Conservation (phyloP, 108 stramenopile genomes). For the Pseudonitzschia multistriata region DNA sequence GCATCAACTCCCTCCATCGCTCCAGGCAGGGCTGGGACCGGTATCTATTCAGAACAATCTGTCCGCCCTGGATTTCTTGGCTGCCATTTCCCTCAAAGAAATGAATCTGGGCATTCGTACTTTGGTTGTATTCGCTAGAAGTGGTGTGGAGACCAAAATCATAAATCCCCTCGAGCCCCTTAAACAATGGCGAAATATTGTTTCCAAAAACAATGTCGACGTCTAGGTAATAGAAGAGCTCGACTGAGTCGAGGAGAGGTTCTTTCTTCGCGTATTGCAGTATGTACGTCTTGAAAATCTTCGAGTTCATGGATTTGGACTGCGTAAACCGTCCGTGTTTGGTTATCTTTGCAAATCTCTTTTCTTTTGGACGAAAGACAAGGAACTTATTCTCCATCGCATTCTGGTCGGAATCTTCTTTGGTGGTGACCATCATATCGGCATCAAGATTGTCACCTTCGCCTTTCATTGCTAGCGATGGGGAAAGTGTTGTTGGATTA, state of each 20-base stretch:
- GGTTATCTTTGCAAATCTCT: neutral
- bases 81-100: conserved; percentile 15
- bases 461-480: neutral
- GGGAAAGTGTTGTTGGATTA: neutral
- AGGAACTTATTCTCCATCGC: neutral
- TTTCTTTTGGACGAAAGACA: neutral
- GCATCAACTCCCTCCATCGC: conserved; percentile 16
- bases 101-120: neutral
- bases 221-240: conserved; percentile 20
- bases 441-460: too few species aligned
- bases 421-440: neutral
- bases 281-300: conserved; percentile 17
- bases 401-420: neutral
- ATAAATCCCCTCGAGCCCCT: conserved; percentile 2
- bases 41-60: conserved; percentile 13
- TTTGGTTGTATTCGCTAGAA: neutral
- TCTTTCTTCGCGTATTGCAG: conserved; percentile 14
- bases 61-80: conserved; percentile 18
- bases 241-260: neutral
- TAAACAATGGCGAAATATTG: neutral
- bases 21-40: conserved; percentile 13
- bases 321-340: neutral
- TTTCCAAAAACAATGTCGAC: conserved; percentile 19
- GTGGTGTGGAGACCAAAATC: neutral
- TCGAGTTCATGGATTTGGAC: neutral